Evolutionary conservation across 2,329 filamentous ascomycete genomes (phyloP).

Genomic region (Xylogone sp.): DNA sequence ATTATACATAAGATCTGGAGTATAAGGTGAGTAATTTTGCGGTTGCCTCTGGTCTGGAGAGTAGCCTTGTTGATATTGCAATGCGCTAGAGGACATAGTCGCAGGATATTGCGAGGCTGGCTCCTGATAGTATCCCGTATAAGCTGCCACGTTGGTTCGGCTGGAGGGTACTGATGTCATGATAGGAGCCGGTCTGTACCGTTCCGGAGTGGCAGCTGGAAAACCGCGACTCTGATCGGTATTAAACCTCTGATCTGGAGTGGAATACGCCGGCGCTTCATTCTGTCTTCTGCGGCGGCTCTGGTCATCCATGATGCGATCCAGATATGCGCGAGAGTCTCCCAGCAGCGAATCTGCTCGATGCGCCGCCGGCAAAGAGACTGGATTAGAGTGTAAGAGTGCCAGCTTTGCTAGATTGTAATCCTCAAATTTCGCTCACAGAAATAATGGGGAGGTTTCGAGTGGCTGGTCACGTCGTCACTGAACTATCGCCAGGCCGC

Average conservation of each 20-base stretch:
- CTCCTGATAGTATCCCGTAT: slow-evolving; percentile 58
- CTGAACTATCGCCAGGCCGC: no score
- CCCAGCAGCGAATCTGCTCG: slow-evolving; percentile 57
- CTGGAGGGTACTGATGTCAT: slow-evolving; percentile 39
- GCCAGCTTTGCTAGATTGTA: slow-evolving; percentile 54
- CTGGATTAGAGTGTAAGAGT: slow-evolving; percentile 55
- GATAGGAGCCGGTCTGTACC: slow-evolving; percentile 46
- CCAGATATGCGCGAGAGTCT: slow-evolving; percentile 46
- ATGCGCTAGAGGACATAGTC: slow-evolving; percentile 32
- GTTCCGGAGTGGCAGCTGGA: slow-evolving; percentile 27
- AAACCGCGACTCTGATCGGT: slow-evolving; percentile 21
- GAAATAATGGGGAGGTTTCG: neutral
- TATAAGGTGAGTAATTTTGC: slow-evolving; percentile 54
- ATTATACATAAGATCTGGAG: slow-evolving; percentile 73
- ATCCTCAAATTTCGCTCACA: neutral
- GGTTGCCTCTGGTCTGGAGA: slow-evolving; percentile 52
- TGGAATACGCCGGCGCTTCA: slow-evolving; percentile 64
- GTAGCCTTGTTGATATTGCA: slow-evolving; percentile 25
- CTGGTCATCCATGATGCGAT: slow-evolving; percentile 75
- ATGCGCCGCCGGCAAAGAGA: slow-evolving; percentile 63
- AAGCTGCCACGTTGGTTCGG: slow-evolving; percentile 46
- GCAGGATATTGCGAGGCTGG: slow-evolving; percentile 44
- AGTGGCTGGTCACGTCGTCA: no score
- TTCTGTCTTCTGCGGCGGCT: slow-evolving; percentile 70
- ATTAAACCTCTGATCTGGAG: slow-evolving; percentile 50